These are phyloP conservation scores for Botryobasidium botryosum DNA, from an alignment of 768 basidiomycete genomes.

Conservation along the genomic window DNA sequence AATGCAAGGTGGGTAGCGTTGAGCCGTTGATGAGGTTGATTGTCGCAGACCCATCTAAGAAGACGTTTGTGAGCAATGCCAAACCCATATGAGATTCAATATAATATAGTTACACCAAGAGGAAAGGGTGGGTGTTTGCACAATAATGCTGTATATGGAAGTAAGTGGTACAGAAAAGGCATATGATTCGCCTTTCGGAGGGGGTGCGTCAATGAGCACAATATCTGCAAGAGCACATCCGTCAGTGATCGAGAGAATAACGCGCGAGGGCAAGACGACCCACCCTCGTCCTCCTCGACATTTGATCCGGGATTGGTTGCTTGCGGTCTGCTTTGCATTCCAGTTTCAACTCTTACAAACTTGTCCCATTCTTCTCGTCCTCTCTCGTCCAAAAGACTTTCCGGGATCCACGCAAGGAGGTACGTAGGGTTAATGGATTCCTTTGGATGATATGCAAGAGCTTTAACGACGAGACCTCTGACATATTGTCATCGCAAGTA, in stretches of 20 bases:
- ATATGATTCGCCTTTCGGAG: slow-evolving; percentile 73
- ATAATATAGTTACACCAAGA: slow-evolving; percentile 59
- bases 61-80: slow-evolving; percentile 16
- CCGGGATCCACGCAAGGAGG: slow-evolving; percentile 87
- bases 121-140: slow-evolving; percentile 66
- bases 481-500: slow-evolving; percentile 9
- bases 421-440: slow-evolving; percentile 33
- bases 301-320: slow-evolving; percentile 11
- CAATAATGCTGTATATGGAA: slow-evolving; percentile 76
- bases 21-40: slow-evolving; percentile 77
- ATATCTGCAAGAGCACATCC: slow-evolving; percentile 34
- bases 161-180: slow-evolving; percentile 90
- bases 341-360: slow-evolving; percentile 74
- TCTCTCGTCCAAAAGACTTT: slow-evolving; percentile 63
- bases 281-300: slow-evolving; percentile 52
- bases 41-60: slow-evolving; percentile 67
- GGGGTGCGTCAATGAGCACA: slow-evolving; percentile 71
- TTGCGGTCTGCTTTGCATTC: too few species aligned
- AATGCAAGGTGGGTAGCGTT: slow-evolving; percentile 78
- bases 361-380: slow-evolving; percentile 79
- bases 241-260: slow-evolving; percentile 10
- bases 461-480: background rate
- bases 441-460: background rate
- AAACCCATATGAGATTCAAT: slow-evolving; percentile 9
- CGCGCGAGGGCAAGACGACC: slow-evolving; percentile 15